Conservation (phyloP, 805 yeast genomes). For the Ogataea pignaliae region DNA sequence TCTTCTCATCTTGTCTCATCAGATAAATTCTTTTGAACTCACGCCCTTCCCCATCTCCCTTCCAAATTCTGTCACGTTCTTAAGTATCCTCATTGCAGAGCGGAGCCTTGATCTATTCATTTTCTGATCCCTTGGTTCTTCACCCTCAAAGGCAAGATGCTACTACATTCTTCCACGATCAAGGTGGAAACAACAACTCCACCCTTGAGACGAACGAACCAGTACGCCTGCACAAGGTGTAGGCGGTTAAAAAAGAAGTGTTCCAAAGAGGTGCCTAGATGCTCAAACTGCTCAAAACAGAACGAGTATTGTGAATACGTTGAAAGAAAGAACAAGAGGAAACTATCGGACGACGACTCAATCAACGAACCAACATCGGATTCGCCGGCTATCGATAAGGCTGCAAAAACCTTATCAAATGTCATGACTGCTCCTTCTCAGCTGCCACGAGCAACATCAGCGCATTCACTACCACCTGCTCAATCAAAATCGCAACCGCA, state of each 20-base stretch:
- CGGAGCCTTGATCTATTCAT: too few species aligned
- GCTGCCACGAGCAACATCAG: background rate
- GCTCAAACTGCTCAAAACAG: slow-evolving; percentile 39
- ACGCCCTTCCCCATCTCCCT: too few species aligned
- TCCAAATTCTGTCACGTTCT: too few species aligned
- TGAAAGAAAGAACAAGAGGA: slow-evolving; percentile 31
- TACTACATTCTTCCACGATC: too few species aligned
- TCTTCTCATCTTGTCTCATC: too few species aligned
- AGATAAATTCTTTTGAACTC: too few species aligned
- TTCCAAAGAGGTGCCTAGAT: slow-evolving; percentile 39
- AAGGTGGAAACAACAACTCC: too few species aligned
- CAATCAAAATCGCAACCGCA: background rate
- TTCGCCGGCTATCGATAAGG: background rate
- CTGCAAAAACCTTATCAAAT: background rate
- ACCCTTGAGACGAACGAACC: slow-evolving; percentile 7
- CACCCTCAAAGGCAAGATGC: too few species aligned
- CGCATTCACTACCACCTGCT: slow-evolving; percentile 1
- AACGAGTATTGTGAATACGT: slow-evolving; percentile 38
- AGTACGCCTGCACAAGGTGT: slow-evolving; percentile 41
- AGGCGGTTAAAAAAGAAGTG: slow-evolving; percentile 47
- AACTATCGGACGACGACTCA: slow-evolving; percentile 16
- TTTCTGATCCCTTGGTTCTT: too few species aligned
- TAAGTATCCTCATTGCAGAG: too few species aligned
- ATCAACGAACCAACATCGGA: background rate
- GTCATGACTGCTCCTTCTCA: background rate